Base-by-base conservation (phyloP, 768 basidiomycete genomes). In the Amyloporia xantha region DNA sequence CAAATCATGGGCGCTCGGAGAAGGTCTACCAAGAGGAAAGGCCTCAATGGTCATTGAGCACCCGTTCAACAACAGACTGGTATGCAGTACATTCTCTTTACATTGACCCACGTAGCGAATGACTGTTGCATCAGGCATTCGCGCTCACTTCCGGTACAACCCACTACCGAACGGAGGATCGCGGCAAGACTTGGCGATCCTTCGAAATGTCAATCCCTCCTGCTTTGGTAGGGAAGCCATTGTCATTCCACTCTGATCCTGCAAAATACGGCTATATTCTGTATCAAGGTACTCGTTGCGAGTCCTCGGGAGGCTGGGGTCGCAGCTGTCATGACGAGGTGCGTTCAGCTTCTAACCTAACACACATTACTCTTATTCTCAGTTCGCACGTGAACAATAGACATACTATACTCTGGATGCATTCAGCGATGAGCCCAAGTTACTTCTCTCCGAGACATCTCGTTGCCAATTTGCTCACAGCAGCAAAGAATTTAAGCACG, bases 401-500 rank as follows among this genome's bases (percentile, higher is more conserved):
- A 93, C 94, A 2, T 97, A 78, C 62, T 91, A 91, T 68, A 96
- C 95, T 15, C 83, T 74, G 54, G 81, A 93, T 44, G 86, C 82
- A 0, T 98, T 99, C 69, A 67, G 75, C 20, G 76, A 81, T 44
- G 61, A 72, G 0, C 70, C 84, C 0, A 61, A 77, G 46, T 62
- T 72, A 2, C 77, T 99, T 21, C 71, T 94, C 12, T 58, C 67
- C 1, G 84, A 93, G 54, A 88, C 86, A 0, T 72, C 83, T 0
- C 72, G 78, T 4, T 99, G 96, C 65, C 78, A 86, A 56, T 99
- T 94, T 59, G 95, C 93, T 0, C 88, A 95, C 62, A 85, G 88
- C 58, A 85, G 83, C 62, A 75, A 75, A 44, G 84, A 89, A 49
- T 91, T 95, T 72, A 82, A 84, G 61, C 82, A 86, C 54, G 76